Conservation (phyloP, 2,329 filamentous ascomycete genomes). For the Fulvia fulva region DNA sequence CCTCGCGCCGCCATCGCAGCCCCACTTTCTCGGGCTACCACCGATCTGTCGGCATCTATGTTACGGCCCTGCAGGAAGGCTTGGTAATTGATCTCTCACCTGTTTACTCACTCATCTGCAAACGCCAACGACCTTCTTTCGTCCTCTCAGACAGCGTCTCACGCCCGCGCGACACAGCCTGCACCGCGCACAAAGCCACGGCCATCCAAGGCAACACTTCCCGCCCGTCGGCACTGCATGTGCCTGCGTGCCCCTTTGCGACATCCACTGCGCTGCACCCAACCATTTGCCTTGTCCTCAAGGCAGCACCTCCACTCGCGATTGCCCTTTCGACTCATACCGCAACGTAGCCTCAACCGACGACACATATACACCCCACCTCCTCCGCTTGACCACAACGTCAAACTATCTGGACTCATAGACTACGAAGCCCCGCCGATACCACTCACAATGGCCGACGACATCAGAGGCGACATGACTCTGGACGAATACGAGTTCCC, state of each 20-base stretch:
- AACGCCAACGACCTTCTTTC: neutral
- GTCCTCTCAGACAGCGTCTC: neutral
- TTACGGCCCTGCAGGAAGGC: neutral
- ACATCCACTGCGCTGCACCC: neutral
- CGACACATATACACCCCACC: neutral
- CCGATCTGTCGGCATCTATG: neutral
- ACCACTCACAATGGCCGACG: conserved; percentile 22
- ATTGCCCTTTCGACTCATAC: neutral
- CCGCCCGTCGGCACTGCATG: neutral
- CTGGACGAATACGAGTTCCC: conserved; percentile 59
- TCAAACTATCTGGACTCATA: conserved; percentile 13
- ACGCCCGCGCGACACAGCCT: neutral
- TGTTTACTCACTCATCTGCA: neutral
- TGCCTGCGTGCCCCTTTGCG: neutral
- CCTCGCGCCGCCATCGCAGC: neutral
- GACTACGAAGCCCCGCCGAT: conserved; percentile 11
- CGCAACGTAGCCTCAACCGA: conserved; percentile 1
- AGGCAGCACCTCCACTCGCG: neutral
- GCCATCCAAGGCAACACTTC: neutral
- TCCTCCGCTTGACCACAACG: neutral
- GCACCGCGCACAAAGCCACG: neutral
- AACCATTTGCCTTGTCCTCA: neutral
- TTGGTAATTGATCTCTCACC: conserved; percentile 9
- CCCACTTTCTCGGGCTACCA: neutral
- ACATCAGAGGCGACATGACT: conserved; percentile 28